Base-by-base conservation (phyloP, 352 stramenopile species). In the Hyaloperonospora arabidopsidis region DNA sequence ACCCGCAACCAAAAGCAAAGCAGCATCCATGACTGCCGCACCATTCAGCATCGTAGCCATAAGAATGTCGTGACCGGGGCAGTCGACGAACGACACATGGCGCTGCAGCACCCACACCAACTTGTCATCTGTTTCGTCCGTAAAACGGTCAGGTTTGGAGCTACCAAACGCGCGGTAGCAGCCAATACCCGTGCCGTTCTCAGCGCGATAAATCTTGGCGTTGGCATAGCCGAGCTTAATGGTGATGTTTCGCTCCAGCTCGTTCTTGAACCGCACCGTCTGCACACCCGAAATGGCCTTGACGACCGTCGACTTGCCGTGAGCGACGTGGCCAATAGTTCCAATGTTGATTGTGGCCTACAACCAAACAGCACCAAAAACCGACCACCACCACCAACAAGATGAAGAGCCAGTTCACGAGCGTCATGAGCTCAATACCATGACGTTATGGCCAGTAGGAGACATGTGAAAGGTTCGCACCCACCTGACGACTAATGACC, bases 161-260 rank as follows among this genome's bases (percentile, higher is more conserved):
- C 82, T 94, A 35, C 84, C 84, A 63, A 89, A 93, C 44, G 83
- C 87, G 49, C 86, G 75, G 76, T 96, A 97, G 64, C 78, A 89
- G 49, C 83, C 83, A 43, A 91, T 87, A 45, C 86, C 86, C 11
- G 73, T 62, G 45, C 72, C 78, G 51, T 87, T 90, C 62, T 94
- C 84, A 11, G 81, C 82, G 54, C 79, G 68, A 86, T 98, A 99
- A 74, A 99, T 98, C 82, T 99, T 99, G 48, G 97, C 97, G 72
- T 99, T 99, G 52, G 97, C 97, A 71, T 99, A 99, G 52, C 97
- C 97, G n/a, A 99, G 82, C 81, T 99, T 99, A 83, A 99, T 99
- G 52, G 97, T 99, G 73, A 99, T 99, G 84, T 99, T 99, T 67
- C 97, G 92, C 73, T 98, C 96, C 60, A 99, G 74, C 71, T 99